Base-by-base conservation (phyloP, 2,329 filamentous ascomycete genomes). In the Curvularia sp. region DNA sequence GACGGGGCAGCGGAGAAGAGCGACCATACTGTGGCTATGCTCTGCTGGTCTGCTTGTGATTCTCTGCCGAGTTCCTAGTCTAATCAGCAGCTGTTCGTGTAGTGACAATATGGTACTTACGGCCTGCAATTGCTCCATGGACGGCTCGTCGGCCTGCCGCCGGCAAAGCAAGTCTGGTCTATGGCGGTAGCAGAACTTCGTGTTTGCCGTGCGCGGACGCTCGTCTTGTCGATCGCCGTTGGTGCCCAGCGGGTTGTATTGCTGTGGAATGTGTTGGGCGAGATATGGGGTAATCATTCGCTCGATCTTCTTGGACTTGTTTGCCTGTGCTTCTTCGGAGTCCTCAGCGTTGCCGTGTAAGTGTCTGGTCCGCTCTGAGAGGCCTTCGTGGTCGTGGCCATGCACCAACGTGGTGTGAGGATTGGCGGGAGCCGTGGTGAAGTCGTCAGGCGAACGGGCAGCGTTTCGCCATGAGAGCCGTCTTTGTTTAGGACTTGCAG, bases 11-110 rank as follows among this genome's bases (percentile, higher is more conserved):
- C 95, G 0, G 94, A 98, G 81, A 99, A 99, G 48, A 98, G 84
- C 0, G 94, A 96, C 95, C 95, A 99, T 55, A 98, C 93, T 72
- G 97, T 94, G 33, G 93, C 92, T 70, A 99, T 97, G 72, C 91
- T 93, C 79, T 97, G 92, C 78, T 97, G 93, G 75, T 99, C 95
- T 64, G 86, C 88, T 62, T 90, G 86, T 5, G 93, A 89, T 33
- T 97, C 85, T 47, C 86, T 88, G 68, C 94, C 90, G 52, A 98
- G 86, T 77, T 95, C 90, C 89, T 93, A 62, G 49, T 48, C 12
- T 22, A 33, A 70, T 77, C 60, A 77, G 71, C 63, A 63, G 59
- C 30, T 28, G 30, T 9, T 2, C 41, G 30, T 30, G 35, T 15
- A 51, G 41, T 47, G 55, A 18, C n/a, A 7, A 38, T 12, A 18